Base-by-base conservation (phyloP, 768 basidiomycete species). In the Lentinus brumalis region DNA sequence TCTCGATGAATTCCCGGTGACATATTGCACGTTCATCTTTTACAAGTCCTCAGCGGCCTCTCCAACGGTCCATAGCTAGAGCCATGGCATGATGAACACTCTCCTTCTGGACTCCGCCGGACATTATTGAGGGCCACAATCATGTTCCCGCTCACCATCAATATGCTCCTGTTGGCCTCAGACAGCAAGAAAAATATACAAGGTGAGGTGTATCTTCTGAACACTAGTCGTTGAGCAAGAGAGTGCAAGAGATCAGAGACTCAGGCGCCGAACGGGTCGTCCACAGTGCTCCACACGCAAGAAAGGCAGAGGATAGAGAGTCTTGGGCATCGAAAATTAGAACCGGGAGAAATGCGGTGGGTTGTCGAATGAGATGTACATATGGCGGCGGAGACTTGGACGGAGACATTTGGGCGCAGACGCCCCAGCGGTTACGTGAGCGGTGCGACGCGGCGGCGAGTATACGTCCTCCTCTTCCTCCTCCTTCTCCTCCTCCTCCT, bases 341-440 rank as follows among this genome's bases (percentile, higher is more conserved):
- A 26, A 2, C 21, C 21, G 21, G 35, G 1, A 35, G 35, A 35
- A 1, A 35, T 35, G 35, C 11, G 35, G 7, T 35, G 35, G 35
- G 11, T 35, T 6, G 7, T 35, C 11, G 35, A 11, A 11, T 7
- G 9, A 14, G 42, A 44, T 11, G 42, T 10, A 7, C 15, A 6
- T 44, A 18, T 44, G 42, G 40, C 18, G 26, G 35, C 50, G 38
- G 21, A 31, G 31, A 7, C 31, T 14, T 11, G 49, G 50, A 16
- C n/a, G 32, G 31, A n/a, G n/a, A 31, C 32, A 5, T 7, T 6
- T 8, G 10, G 53, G 39, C 21, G 18, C 32, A 39, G 47, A 31
- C 7, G 52, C 15, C 45, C 15, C 39, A 18, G 31, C 53, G 57
- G 57, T 63, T 63, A 63, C 62, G 62, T 63, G 62, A 63, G 62